phyloP scores from a whole-genome alignment of 208 protist genomes.

The Tritrichomonas musculus region DNA sequence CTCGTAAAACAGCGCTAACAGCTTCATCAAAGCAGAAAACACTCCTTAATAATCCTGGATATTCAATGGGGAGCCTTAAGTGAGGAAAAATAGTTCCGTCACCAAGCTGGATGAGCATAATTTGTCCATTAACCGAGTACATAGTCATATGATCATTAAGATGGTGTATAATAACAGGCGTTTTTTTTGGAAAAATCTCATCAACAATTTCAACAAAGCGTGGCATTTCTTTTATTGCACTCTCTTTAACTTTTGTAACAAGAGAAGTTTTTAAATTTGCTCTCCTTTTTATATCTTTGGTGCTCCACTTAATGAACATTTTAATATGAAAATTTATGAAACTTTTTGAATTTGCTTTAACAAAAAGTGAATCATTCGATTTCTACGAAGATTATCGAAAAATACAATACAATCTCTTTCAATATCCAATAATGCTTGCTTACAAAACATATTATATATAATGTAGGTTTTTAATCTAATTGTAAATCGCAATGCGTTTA shows the following conservation, averaged over 20 bases:
- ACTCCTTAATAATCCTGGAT: not conserved
- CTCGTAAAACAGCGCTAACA: not conserved
- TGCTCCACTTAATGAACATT: not conserved
- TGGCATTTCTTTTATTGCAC: not conserved
- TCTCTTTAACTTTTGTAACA: not conserved
- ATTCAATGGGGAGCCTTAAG: not conserved
- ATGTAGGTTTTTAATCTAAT: too few species aligned
- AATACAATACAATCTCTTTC: too few species aligned
- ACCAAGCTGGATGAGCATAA: not conserved
- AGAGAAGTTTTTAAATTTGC: not conserved
- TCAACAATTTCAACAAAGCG: not conserved
- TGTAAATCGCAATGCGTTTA: too few species aligned
- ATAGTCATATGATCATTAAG: not conserved
- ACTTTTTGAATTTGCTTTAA: too few species aligned
- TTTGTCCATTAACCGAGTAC: not conserved
- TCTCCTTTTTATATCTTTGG: not conserved
- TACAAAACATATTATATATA: too few species aligned
- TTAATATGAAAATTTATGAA: not conserved
- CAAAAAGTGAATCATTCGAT: too few species aligned
- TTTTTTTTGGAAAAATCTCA: constrained; percentile 12
- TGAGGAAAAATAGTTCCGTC: not conserved
- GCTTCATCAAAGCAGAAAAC: not conserved
- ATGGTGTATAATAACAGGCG: not conserved
- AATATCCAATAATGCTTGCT: too few species aligned
- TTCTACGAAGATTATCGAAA: too few species aligned